A percentile compares a stretch with the other conserved stretches of the same genome.
Evolutionary conservation across 2,329 filamentous ascomycete genomes (phyloP).

Genomic region (Elsinoe perseae): DNA sequence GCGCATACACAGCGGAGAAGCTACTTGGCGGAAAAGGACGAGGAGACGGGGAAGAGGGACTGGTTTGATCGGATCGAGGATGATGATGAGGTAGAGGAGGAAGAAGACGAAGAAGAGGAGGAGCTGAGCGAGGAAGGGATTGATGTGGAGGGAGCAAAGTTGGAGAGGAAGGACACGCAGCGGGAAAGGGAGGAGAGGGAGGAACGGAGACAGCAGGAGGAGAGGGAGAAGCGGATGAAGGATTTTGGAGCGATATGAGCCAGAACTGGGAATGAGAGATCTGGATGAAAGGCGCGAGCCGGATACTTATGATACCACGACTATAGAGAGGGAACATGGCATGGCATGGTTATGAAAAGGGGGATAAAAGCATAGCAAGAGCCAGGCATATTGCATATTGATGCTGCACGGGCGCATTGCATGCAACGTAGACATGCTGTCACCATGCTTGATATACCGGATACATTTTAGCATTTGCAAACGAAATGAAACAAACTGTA

Average conservation of each 20-base stretch:
- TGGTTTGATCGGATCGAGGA: conserved; percentile 3
- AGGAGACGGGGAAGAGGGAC: conserved; percentile 7
- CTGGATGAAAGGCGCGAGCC: background rate
- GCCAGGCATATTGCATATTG: background rate
- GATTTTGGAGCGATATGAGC: conserved; percentile 10
- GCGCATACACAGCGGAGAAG: conserved; percentile 16
- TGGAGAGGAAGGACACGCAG: conserved; percentile 13
- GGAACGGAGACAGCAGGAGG: background rate
- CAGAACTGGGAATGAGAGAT: background rate
- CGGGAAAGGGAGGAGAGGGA: conserved; percentile 17
- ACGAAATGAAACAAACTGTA: too few relatives aligned
- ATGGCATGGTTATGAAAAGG: background rate
- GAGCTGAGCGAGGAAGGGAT: background rate
- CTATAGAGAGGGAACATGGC: background rate
- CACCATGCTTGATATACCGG: too few relatives aligned
- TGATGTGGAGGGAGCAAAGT: background rate
- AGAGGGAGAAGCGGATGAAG: background rate
- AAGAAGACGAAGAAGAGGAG: conserved; percentile 10
- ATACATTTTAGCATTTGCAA: too few relatives aligned
- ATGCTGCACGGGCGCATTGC: too few relatives aligned
- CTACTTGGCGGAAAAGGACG: background rate
- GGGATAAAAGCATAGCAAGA: background rate
- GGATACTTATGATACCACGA: conserved; percentile 5
- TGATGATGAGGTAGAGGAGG: conserved; percentile 1
- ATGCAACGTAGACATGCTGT: too few relatives aligned